Conservation (phyloP, 768 basidiomycete genomes). For the Mycena sanguinolenta region DNA sequence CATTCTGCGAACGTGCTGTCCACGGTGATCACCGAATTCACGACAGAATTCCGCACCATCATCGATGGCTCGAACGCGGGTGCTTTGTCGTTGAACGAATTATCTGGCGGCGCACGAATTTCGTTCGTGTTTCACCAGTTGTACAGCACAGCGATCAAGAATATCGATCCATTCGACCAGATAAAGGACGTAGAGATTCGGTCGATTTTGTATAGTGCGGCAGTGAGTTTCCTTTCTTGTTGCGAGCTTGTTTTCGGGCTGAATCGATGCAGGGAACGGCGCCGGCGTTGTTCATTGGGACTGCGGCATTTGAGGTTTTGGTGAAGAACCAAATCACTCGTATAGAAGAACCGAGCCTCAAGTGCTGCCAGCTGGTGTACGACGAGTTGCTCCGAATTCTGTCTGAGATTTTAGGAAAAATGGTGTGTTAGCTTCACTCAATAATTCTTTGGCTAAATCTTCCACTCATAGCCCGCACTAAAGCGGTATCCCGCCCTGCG, state of each 20-base stretch:
- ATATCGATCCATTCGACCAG: slow-evolving; percentile 98
- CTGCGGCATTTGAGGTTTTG: slow-evolving; percentile 97
- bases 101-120: slow-evolving; percentile 98
- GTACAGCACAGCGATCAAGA: slow-evolving; percentile 95
- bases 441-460: background rate
- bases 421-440: slow-evolving; percentile 45
- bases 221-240: slow-evolving; percentile 62
- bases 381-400: slow-evolving; percentile 98
- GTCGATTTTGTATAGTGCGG: slow-evolving; percentile 96
- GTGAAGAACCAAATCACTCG: slow-evolving; percentile 99
- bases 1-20: slow-evolving; percentile 93
- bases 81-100: slow-evolving; percentile 86
- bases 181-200: slow-evolving; percentile 99
- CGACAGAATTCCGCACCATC: slow-evolving; percentile 93
- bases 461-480: slow-evolving; percentile 84
- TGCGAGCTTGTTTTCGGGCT: background rate
- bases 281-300: slow-evolving; percentile 95
- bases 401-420: slow-evolving; percentile 86
- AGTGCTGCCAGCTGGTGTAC: slow-evolving; percentile 96
- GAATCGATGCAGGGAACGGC: slow-evolving; percentile 81
- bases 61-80: slow-evolving; percentile 97
- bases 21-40: slow-evolving; percentile 97
- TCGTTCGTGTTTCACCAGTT: slow-evolving; percentile 99
- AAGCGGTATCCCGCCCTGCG: slow-evolving; percentile 94
- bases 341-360: slow-evolving; percentile 92